phyloP scores from a whole-genome alignment of 2,329 filamentous ascomycete species.

The Diaporthe capsici region DNA sequence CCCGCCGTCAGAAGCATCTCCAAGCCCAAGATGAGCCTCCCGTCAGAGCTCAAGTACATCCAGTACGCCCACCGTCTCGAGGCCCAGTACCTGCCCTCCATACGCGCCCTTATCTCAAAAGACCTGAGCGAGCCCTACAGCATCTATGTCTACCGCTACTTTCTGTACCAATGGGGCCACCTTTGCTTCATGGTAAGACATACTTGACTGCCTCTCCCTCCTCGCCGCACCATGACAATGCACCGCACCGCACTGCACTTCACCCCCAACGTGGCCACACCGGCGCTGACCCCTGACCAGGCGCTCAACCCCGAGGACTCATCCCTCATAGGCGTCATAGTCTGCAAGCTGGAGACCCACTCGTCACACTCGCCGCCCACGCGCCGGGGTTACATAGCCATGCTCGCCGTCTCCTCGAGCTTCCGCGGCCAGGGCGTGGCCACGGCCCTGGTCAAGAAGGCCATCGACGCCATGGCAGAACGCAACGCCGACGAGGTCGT shows the following conservation, averaged over 20 bases:
- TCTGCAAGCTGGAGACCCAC: slow-evolving; percentile 95
- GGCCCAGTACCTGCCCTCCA: slow-evolving; percentile 81
- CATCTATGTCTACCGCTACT: slow-evolving; percentile 99
- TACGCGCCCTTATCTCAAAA: slow-evolving; percentile 93
- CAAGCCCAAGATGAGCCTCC: slow-evolving; percentile 48
- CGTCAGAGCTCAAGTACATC: slow-evolving; percentile 68
- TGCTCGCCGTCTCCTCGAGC: slow-evolving; percentile 90
- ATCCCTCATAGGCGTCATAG: slow-evolving; percentile 87
- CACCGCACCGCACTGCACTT: slow-evolving; percentile 42
- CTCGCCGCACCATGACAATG: slow-evolving; percentile 13
- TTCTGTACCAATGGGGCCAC: slow-evolving; percentile 97
- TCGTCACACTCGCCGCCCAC: slow-evolving; percentile 81
- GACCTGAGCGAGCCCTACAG: slow-evolving; percentile 98
- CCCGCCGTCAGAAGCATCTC: slow-evolving; percentile 33
- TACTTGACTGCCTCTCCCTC: neutral
- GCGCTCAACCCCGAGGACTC: slow-evolving; percentile 71
- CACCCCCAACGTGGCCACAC: neutral
- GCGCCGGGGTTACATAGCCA: slow-evolving; percentile 94
- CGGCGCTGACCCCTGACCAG: slow-evolving; percentile 52
- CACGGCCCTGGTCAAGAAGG: slow-evolving; percentile 87
- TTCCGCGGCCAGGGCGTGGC: slow-evolving; percentile 90
- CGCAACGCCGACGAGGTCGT: slow-evolving; percentile 93
- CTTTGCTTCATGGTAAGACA: slow-evolving; percentile 89
- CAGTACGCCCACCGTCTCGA: slow-evolving; percentile 75
- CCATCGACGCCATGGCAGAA: slow-evolving; percentile 90